phyloP scores from a whole-genome alignment of 441 rosid genomes.

The Daphne laureola region DNA sequence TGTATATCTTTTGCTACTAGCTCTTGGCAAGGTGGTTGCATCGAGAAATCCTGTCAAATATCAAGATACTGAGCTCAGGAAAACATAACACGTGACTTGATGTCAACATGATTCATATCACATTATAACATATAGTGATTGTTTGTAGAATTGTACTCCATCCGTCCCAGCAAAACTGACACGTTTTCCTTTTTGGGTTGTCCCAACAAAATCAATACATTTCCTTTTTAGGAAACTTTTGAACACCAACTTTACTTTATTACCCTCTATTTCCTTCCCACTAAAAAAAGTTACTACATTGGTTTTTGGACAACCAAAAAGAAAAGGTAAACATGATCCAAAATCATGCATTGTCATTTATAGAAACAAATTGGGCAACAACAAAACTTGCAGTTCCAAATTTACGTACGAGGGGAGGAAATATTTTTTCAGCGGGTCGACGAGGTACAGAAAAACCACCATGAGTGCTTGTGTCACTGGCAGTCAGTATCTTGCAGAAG shows the following conservation, averaged over 20 bases:
- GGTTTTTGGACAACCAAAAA: no score
- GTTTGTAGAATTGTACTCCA: no score
- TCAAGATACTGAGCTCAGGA: slow-evolving; percentile 21
- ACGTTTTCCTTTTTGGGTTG: no score
- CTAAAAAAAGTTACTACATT: no score
- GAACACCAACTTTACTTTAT: no score
- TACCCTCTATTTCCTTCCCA: no score
- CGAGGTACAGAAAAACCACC: slow-evolving; percentile 98
- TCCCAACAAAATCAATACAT: no score
- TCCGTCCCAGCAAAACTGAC: no score
- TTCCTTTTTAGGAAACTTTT: no score
- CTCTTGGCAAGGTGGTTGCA: slow-evolving; percentile 97
- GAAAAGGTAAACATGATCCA: no score
- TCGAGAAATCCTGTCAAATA: slow-evolving; percentile 58
- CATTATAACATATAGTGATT: no score
- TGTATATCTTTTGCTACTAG: slow-evolving; percentile 79
- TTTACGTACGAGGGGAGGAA: slow-evolving; percentile 74
- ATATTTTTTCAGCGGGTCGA: slow-evolving; percentile 91
- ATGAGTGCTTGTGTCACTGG: slow-evolving; percentile 95
- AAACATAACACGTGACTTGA: slow-evolving; percentile 1
- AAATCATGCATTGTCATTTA: no score
- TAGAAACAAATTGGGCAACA: neutral
- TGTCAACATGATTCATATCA: neutral
- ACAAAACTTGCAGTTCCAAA: neutral
- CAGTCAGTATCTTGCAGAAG: slow-evolving; percentile 95